These are phyloP conservation scores for Macrolepiota albuminosa DNA, from an alignment of 768 basidiomycete genomes.

Conservation along the genomic window DNA sequence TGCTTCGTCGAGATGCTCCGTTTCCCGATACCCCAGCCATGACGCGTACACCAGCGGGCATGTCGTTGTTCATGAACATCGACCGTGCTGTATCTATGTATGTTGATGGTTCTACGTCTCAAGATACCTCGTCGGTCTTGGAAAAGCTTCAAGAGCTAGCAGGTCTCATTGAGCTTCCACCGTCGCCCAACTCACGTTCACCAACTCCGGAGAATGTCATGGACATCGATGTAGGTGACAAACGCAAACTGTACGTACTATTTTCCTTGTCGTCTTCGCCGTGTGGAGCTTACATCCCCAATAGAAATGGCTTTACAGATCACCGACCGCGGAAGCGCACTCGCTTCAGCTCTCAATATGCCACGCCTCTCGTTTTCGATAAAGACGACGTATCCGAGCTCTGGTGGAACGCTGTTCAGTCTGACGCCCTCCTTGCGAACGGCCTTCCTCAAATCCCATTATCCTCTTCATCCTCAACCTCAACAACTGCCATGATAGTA, in stretches of 20 bases:
- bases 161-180: conserved; percentile 31
- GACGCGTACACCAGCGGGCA: conserved; percentile 66
- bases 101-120: conserved; percentile 2
- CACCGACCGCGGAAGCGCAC: conserved; percentile 59
- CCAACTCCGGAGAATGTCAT: conserved; percentile 18
- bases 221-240: conserved; percentile 46
- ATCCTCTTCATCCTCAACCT: conserved; percentile 26
- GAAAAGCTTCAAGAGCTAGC: conserved; percentile 33
- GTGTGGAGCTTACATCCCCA: not conserved
- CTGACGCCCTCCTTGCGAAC: conserved; percentile 55
- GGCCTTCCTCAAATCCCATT: conserved; percentile 55
- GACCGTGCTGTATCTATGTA: conserved; percentile 43
- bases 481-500: not conserved
- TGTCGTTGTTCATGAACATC: conserved; percentile 60
- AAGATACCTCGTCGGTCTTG: conserved; percentile 14
- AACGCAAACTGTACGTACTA: conserved; percentile 55
- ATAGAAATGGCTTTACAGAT: conserved; percentile 30
- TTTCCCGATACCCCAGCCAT: conserved; percentile 70
- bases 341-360: conserved; percentile 41
- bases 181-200: conserved; percentile 23
- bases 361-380: conserved; percentile 29
- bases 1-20: conserved; percentile 35
- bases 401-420: conserved; percentile 75
- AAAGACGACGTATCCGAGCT: conserved; percentile 46
- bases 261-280: conserved; percentile 2